Percentiles rank a stretch among this genome's conserved stretches.
Conservation (phyloP, 1,284 basidiomycete genomes). For the Apiotrichum domesticum region DNA sequence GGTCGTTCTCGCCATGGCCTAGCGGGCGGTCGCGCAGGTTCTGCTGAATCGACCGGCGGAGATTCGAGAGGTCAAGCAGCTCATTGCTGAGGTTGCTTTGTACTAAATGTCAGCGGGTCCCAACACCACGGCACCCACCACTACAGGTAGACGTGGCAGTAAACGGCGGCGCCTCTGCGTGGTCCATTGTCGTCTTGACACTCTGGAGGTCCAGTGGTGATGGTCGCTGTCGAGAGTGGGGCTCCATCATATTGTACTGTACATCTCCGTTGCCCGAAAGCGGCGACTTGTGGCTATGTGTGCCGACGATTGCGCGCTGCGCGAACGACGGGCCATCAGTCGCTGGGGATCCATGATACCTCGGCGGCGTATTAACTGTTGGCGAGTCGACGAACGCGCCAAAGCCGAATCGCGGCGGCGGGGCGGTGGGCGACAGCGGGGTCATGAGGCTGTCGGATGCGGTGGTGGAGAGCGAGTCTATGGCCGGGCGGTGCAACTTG, state of each 20-base stretch:
- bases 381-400: conserved; percentile 12
- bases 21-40: conserved; percentile 35
- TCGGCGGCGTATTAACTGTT: too few relatives aligned
- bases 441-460: background rate
- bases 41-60: conserved; percentile 29
- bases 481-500: too few relatives aligned
- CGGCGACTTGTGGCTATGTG: too few relatives aligned
- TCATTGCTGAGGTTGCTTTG: conserved; percentile 25
- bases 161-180: background rate
- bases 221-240: too few relatives aligned
- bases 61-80: conserved; percentile 28
- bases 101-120: conserved; percentile 3
- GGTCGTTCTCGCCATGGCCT: conserved; percentile 15
- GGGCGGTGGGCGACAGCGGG: background rate
- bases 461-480: background rate
- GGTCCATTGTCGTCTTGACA: background rate
- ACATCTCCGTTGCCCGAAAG: too few relatives aligned
- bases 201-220: too few relatives aligned
- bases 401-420: background rate
- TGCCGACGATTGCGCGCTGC: too few relatives aligned
- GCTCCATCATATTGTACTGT: too few relatives aligned
- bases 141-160: conserved; percentile 8
- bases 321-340: too few relatives aligned
- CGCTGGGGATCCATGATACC: too few relatives aligned
- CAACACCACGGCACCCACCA: background rate